A percentile compares a stretch with the other conserved stretches of the same genome.
Conservation (phyloP, 1,139 yeast genomes). For the Scheffersomyces quercinus region DNA sequence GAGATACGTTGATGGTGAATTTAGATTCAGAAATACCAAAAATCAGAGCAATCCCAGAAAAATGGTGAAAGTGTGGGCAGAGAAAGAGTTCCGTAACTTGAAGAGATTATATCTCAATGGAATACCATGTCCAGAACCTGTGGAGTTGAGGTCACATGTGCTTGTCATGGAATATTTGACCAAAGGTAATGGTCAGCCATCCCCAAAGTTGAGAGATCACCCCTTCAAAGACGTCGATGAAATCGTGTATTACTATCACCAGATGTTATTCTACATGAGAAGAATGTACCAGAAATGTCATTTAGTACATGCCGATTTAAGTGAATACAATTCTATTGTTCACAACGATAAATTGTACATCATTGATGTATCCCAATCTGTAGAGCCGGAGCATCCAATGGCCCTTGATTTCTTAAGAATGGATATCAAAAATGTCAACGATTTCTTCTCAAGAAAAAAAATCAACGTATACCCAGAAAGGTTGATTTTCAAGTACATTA, state of each 20-base stretch:
- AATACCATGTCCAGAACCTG: slow-evolving; percentile 90
- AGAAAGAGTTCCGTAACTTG: slow-evolving; percentile 91
- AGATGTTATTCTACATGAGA: slow-evolving; percentile 82
- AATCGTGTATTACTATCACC: slow-evolving; percentile 67
- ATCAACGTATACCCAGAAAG: slow-evolving; percentile 82
- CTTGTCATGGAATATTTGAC: slow-evolving; percentile 91
- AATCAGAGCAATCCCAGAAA: slow-evolving; percentile 91
- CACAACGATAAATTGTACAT: slow-evolving; percentile 81
- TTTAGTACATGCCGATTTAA: slow-evolving; percentile 93
- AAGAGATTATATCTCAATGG: slow-evolving; percentile 77
- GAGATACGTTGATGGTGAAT: slow-evolving; percentile 95
- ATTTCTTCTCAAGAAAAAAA: slow-evolving; percentile 71
- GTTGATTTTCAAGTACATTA: slow-evolving; percentile 74
- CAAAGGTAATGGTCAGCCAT: slow-evolving; percentile 77
- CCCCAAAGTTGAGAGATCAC: slow-evolving; percentile 86
- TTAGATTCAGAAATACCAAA: slow-evolving; percentile 81
- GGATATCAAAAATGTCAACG: slow-evolving; percentile 96
- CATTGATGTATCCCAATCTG: slow-evolving; percentile 96
- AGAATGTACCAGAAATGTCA: slow-evolving; percentile 85
- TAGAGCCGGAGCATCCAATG: slow-evolving; percentile 98
- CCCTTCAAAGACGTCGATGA: slow-evolving; percentile 66
- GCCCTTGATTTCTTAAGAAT: slow-evolving; percentile 90
- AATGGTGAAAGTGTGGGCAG: slow-evolving; percentile 99
- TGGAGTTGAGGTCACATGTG: slow-evolving; percentile 85
- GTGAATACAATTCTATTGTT: slow-evolving; percentile 90